Percentiles rank a stretch among this genome's conserved stretches.
Evolutionary conservation across 2,329 filamentous ascomycete genomes (phyloP).

Genomic region (Aspergillus melleus): DNA sequence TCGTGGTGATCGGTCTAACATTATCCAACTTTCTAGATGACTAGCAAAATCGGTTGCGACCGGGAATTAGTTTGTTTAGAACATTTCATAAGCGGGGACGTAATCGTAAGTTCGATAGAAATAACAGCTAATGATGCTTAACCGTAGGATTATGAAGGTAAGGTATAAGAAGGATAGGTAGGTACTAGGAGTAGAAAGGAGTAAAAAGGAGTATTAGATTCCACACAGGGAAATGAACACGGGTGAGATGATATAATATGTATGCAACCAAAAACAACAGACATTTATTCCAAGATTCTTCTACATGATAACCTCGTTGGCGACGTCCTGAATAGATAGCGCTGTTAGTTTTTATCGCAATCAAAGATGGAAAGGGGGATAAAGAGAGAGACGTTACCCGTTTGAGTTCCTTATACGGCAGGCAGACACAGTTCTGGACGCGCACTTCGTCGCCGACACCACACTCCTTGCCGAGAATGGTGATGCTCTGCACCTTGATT

Average conservation of each 20-base stretch:
- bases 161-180: background rate
- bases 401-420: conserved; percentile 98
- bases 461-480: conserved; percentile 95
- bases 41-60: background rate
- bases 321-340: conserved; percentile 33
- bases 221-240: background rate
- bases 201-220: background rate
- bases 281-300: conserved; percentile 6
- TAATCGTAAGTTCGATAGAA: background rate
- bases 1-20: background rate
- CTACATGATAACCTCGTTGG: conserved; percentile 83
- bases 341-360: background rate
- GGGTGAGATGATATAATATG: conserved; percentile 17
- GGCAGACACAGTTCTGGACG: conserved; percentile 95
- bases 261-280: conserved; percentile 8
- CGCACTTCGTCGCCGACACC: conserved; percentile 88
- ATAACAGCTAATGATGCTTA: background rate
- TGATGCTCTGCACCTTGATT: conserved; percentile 97
- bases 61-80: background rate
- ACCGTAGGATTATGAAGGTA: background rate
- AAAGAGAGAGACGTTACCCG: conserved; percentile 60
- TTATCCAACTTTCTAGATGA: background rate
- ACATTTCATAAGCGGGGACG: background rate
- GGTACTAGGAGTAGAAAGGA: background rate
- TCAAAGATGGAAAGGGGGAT: background rate